Percentiles rank a stretch among this genome's conserved stretches.
These are phyloP conservation scores for Chlamydomonas eustigma DNA, from an alignment of 139 green algal species.

Conservation along the genomic window DNA sequence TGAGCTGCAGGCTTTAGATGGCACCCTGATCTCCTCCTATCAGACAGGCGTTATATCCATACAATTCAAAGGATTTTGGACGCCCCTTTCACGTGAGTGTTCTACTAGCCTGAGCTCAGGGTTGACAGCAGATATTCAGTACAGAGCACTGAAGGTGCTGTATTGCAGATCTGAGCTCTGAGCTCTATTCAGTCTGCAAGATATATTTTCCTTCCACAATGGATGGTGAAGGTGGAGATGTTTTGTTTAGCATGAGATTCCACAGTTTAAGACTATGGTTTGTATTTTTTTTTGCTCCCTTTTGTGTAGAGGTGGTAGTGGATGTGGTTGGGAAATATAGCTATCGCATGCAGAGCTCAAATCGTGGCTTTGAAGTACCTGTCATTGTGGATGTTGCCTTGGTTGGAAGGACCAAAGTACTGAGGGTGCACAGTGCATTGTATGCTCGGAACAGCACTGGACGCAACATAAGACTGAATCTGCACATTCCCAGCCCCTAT, in stretches of 20 bases:
- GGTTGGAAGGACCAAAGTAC: slow-evolving; percentile 30
- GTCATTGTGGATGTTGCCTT: slow-evolving; percentile 82
- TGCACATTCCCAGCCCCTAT: slow-evolving; percentile 64
- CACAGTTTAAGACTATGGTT: too few species aligned
- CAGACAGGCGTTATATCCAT: slow-evolving; percentile 66
- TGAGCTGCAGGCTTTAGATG: slow-evolving; percentile 38
- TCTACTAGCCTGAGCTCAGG: too few species aligned
- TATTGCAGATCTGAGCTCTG: too few species aligned
- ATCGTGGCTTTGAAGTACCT: slow-evolving; percentile 49
- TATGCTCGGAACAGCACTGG: slow-evolving; percentile 68
- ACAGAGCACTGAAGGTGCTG: too few species aligned
- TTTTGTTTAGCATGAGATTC: too few species aligned
- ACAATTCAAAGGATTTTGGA: slow-evolving; percentile 81
- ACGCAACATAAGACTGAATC: slow-evolving; percentile 43
- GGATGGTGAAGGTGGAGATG: too few species aligned
- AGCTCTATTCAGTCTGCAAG: too few species aligned
- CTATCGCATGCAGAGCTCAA: slow-evolving; percentile 64
- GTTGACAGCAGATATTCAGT: not conserved
- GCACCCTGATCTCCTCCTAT: slow-evolving; percentile 33
- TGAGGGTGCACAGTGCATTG: slow-evolving; percentile 59
- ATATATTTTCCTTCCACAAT: too few species aligned
- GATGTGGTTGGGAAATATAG: slow-evolving; percentile 87
- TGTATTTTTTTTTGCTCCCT: too few species aligned
- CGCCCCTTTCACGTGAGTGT: slow-evolving; percentile 60
- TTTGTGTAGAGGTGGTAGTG: slow-evolving; percentile 48